Percentiles rank a stretch among this genome's conserved stretches.
Evolutionary conservation across 371 early-diverging fungal genomes (phyloP).

Genomic region (Rhizopus delemar): DNA sequence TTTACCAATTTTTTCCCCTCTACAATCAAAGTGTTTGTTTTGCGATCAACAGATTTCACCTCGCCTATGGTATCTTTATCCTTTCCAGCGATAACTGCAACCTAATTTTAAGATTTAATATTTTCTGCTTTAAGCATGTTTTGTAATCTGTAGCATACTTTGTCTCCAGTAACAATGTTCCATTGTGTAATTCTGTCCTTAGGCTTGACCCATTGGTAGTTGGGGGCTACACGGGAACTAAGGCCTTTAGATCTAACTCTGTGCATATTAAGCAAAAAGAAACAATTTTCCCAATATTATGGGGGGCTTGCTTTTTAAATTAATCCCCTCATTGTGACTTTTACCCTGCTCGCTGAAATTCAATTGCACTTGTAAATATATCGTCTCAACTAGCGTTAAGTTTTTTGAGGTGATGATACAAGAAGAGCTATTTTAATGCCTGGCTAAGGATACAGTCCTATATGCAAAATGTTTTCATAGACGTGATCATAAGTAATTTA

Average conservation of each 20-base stretch:
- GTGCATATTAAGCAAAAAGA: constrained; percentile 21
- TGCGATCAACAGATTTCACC: constrained; percentile 44
- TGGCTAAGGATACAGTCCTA: no score
- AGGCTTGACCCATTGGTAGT: constrained; percentile 43
- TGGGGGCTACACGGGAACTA: constrained; percentile 37
- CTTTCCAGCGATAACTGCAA: constrained; percentile 54
- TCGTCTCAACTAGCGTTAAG: no score
- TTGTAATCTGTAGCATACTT: constrained; percentile 21
- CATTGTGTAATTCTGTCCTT: constrained; percentile 44
- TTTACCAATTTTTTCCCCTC: constrained; percentile 52
- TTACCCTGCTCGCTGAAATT: no score
- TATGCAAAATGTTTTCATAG: no score
- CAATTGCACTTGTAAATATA: background rate
- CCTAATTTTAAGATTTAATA: constrained; percentile 18
- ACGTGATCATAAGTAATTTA: no score
- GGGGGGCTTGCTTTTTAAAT: constrained; percentile 1
- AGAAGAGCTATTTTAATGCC: no score
- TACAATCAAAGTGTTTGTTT: constrained; percentile 46
- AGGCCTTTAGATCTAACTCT: constrained; percentile 33
- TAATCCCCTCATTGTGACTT: no score
- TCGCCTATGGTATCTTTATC: constrained; percentile 56
- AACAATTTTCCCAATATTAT: background rate
- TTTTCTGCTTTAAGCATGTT: background rate
- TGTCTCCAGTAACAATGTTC: constrained; percentile 53
- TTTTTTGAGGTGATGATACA: no score